Percentiles rank a stretch among this genome's conserved stretches.
Evolutionary conservation across 805 yeast species (phyloP).

Genomic region (Sugiyamaella chiloensis): DNA sequence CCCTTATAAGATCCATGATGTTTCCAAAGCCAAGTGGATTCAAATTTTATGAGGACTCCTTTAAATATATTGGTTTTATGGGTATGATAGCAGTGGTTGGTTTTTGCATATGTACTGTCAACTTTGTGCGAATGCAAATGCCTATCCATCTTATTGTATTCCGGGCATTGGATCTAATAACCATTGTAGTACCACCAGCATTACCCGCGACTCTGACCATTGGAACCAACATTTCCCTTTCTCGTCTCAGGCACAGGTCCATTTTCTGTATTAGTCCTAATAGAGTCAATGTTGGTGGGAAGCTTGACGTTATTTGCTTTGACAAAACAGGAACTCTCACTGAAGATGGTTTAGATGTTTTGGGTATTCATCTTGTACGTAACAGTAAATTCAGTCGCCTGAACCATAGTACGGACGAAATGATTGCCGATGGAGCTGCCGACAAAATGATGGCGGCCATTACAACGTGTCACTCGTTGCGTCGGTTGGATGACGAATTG

Average conservation of each 20-base stretch:
- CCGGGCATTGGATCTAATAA: constrained; percentile 88
- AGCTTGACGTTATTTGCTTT: constrained; percentile 83
- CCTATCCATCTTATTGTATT: constrained; percentile 67
- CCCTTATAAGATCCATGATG: constrained; percentile 89
- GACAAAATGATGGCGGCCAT: constrained; percentile 44
- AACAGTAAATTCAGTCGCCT: constrained; percentile 23
- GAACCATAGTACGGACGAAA: constrained; percentile 6
- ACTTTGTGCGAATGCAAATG: constrained; percentile 75
- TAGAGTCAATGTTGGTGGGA: constrained; percentile 94
- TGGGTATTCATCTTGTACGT: constrained; percentile 51
- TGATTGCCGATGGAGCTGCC: constrained; percentile 4
- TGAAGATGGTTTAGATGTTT: constrained; percentile 91
- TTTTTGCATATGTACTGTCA: constrained; percentile 75
- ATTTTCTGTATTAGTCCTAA: constrained; percentile 94
- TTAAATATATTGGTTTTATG: constrained; percentile 95
- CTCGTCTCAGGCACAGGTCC: constrained; percentile 61
- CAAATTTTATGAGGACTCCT: constrained; percentile 90
- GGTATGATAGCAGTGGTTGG: constrained; percentile 79
- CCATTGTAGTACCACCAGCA: constrained; percentile 98
- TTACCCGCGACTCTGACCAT: constrained; percentile 95
- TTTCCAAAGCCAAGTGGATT: constrained; percentile 94
- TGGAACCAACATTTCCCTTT: constrained; percentile 90
- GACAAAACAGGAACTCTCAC: constrained; percentile 98
- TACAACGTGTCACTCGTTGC: constrained; percentile 84
- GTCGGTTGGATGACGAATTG: constrained; percentile 70